These are phyloP conservation scores for Ophiostoma sp. DNA, from an alignment of 2,329 filamentous ascomycete genomes.

Conservation along the genomic window DNA sequence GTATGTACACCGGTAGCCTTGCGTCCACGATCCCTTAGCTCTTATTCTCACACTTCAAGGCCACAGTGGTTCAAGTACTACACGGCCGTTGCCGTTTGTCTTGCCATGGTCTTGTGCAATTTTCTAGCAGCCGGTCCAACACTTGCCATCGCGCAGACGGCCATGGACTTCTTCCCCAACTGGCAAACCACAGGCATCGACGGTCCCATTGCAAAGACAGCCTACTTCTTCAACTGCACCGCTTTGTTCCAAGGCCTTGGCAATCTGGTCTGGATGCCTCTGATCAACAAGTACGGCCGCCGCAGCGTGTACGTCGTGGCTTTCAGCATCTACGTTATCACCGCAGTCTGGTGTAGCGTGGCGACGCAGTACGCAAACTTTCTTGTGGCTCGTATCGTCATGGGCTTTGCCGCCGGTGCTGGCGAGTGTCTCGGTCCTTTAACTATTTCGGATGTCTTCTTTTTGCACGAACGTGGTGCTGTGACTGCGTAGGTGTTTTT, in stretches of 20 bases:
- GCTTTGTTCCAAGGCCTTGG: conserved; percentile 51
- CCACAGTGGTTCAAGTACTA: conserved; percentile 47
- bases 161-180: conserved; percentile 49
- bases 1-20: conserved; percentile 33
- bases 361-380: conserved; percentile 45
- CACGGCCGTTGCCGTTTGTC: conserved; percentile 50
- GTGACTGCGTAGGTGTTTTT: conserved; percentile 48
- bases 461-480: conserved; percentile 55
- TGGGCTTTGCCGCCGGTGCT: conserved; percentile 55
- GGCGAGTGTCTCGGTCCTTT: conserved; percentile 53
- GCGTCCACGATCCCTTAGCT: no score
- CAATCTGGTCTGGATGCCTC: conserved; percentile 49
- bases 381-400: conserved; percentile 49
- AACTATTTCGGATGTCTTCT: conserved; percentile 58
- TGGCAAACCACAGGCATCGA: conserved; percentile 35
- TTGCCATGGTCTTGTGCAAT: conserved; percentile 58
- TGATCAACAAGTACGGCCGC: conserved; percentile 49
- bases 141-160: conserved; percentile 51
- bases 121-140: conserved; percentile 58
- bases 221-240: conserved; percentile 56
- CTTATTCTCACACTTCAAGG: neutral
- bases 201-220: conserved; percentile 44
- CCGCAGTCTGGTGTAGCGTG: conserved; percentile 46
- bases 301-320: conserved; percentile 46
- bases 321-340: conserved; percentile 46